Evolutionary conservation across 2,329 filamentous ascomycete genomes (phyloP), one percentile per base, ranked within the genome.

Genomic region (Ascochyta fabae): DNA sequence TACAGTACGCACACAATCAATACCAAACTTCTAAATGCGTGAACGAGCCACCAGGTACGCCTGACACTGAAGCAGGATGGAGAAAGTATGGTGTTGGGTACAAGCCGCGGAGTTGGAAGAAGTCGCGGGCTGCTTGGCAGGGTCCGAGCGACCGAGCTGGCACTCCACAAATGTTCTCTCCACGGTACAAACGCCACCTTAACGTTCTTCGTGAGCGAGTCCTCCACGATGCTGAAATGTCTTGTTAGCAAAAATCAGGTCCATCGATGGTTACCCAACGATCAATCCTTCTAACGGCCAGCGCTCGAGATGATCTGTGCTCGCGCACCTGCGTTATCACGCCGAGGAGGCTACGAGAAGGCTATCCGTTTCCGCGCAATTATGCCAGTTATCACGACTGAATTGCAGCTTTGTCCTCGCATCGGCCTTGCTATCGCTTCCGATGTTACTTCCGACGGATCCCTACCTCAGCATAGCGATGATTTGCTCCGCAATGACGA

Each of bases 401-500:
- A 16, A 33, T 16, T 22, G 36, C n/a, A 36, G 6, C 13, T 33
- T 10, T 34, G 34, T 31, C 29, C 24, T 43, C 26, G 42, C 33
- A 27, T 43, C 41, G 42, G 33, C 24, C 42, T 43, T 16, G 16
- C 24, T 23, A n/a, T 57, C 27, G 13, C 54, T 57, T 52, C 54
- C 54, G 54, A 57, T 45, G 38, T 44, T 41, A 35, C 49, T 46
- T 53, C 49, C 54, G 54, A 57, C 41, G 44, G 49, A 27, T 31
- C 8, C 34, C 9, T 31, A 41, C 34, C 44, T 35, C 49, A 45
- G 41, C 19, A 34, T 50, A 27, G 27, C 35, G 41, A 42, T 2
- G 29, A 36, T 48, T 39, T 53, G 54, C 45, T 53, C 55, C 49
- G 36, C 46, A 53, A 53, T 51, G 55, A 57, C 53, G 48, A 48